phyloP scores from a whole-genome alignment of 805 yeast genomes.

The Ogataea nitratoaversa region DNA sequence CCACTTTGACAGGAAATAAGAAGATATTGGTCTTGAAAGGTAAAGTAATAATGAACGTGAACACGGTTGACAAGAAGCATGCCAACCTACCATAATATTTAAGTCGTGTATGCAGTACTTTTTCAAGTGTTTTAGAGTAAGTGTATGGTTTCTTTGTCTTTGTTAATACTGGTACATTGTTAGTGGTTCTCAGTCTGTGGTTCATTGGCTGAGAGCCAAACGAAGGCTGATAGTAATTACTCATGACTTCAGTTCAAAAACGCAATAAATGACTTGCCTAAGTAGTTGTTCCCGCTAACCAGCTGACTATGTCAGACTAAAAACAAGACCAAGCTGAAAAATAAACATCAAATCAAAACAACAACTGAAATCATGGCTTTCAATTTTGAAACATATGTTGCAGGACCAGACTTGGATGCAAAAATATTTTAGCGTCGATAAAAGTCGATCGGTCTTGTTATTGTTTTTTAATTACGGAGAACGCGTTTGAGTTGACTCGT shows the following conservation, averaged over 20 bases:
- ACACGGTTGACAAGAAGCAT: conserved; percentile 15
- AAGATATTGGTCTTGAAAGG: conserved; percentile 18
- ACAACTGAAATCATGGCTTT: too few species aligned
- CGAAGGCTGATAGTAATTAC: not conserved
- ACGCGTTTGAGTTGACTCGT: too few species aligned
- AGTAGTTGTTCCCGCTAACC: too few species aligned
- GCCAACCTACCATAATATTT: conserved; percentile 27
- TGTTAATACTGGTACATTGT: not conserved
- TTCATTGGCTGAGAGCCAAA: not conserved
- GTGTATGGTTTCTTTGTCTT: conserved; percentile 17
- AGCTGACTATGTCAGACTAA: too few species aligned
- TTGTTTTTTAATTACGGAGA: too few species aligned
- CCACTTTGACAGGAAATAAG: conserved; percentile 23
- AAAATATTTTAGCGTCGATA: too few species aligned
- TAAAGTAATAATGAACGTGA: conserved; percentile 19
- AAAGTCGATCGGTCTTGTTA: too few species aligned
- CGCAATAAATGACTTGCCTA: too few species aligned
- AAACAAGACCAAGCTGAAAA: not conserved
- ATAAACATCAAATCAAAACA: too few species aligned
- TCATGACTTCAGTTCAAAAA: not conserved
- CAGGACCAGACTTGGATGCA: too few species aligned
- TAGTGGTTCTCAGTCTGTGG: conserved; percentile 1
- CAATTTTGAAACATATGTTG: too few species aligned
- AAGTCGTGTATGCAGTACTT: conserved; percentile 24
- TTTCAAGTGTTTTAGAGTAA: conserved; percentile 21